Percentiles rank a stretch among this genome's conserved stretches.
Conservation (phyloP, 257 asterid genomes). For the Scutellaria baicalensis region DNA sequence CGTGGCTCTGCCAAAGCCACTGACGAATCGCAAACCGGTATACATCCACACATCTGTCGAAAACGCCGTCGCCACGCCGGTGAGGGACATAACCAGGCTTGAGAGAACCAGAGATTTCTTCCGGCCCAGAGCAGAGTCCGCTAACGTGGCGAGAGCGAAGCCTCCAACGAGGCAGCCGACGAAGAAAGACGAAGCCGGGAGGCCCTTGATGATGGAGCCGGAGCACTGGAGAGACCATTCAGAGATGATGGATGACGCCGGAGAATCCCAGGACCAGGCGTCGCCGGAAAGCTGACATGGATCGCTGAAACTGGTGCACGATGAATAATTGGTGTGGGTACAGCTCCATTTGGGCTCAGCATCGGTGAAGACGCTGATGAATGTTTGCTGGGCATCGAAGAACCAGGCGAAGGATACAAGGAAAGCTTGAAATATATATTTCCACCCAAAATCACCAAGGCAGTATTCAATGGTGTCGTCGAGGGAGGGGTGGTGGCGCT, state of each 20-base stretch:
- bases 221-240: conserved; percentile 70
- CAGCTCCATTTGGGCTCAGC: conserved; percentile 52
- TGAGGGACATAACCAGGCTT: conserved; percentile 41
- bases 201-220: conserved; percentile 37
- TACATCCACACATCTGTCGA: conserved; percentile 48
- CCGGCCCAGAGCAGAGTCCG: conserved; percentile 59
- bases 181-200: conserved; percentile 59
- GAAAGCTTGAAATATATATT: conserved; percentile 40
- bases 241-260: conserved; percentile 41
- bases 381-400: conserved; percentile 65
- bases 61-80: conserved; percentile 36
- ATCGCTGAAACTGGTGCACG: neutral
- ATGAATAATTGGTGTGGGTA: neutral
- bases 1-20: conserved; percentile 48
- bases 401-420: conserved; percentile 49
- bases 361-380: conserved; percentile 59
- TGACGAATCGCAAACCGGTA: conserved; percentile 22
- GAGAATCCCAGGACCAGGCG: conserved; percentile 43
- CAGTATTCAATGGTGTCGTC: conserved; percentile 53
- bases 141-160: conserved; percentile 46
- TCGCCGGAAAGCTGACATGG: conserved; percentile 29
- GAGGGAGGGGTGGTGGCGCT: conserved; percentile 24
- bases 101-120: conserved; percentile 44
- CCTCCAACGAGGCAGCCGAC: conserved; percentile 58
- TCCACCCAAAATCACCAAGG: conserved; percentile 59